Percentiles rank a stretch among this genome's conserved stretches.
These are phyloP conservation scores for Termitomyces sp. DNA, from an alignment of 768 basidiomycete genomes.

Conservation along the genomic window DNA sequence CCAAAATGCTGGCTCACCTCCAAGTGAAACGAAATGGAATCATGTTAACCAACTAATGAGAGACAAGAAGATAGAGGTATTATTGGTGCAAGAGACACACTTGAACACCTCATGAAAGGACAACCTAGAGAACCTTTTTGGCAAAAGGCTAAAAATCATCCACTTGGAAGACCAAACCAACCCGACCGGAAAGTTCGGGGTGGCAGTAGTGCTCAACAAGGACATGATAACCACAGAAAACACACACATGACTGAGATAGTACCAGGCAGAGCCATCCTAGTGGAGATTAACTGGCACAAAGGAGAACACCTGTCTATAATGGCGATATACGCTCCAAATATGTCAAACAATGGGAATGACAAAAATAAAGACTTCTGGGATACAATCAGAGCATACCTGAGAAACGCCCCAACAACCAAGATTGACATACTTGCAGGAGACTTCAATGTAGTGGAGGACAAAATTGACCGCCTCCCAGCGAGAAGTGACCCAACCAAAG, in stretches of 20 bases:
- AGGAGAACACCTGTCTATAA: neutral
- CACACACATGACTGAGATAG: neutral
- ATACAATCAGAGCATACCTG: neutral
- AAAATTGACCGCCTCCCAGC: too few relatives aligned
- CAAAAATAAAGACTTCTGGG: neutral
- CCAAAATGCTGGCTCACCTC: neutral
- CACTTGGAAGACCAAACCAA: neutral
- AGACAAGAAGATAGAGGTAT: neutral
- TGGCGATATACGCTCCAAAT: neutral
- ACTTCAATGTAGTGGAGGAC: too few relatives aligned
- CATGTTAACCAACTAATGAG: neutral
- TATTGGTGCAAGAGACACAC: neutral
- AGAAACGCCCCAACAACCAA: neutral
- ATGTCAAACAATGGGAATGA: neutral
- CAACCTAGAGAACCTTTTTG: neutral
- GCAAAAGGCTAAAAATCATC: neutral
- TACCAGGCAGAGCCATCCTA: neutral
- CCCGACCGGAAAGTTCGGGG: neutral
- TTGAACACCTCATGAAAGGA: neutral
- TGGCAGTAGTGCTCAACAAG: neutral
- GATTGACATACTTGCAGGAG: neutral
- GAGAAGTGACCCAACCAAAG: too few relatives aligned
- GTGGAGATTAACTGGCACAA: neutral
- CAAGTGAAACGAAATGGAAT: neutral
- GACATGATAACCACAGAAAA: neutral